These are phyloP conservation scores for Geotrichum klebahnii DNA, from an alignment of 1,139 yeast genomes.

Conservation along the genomic window DNA sequence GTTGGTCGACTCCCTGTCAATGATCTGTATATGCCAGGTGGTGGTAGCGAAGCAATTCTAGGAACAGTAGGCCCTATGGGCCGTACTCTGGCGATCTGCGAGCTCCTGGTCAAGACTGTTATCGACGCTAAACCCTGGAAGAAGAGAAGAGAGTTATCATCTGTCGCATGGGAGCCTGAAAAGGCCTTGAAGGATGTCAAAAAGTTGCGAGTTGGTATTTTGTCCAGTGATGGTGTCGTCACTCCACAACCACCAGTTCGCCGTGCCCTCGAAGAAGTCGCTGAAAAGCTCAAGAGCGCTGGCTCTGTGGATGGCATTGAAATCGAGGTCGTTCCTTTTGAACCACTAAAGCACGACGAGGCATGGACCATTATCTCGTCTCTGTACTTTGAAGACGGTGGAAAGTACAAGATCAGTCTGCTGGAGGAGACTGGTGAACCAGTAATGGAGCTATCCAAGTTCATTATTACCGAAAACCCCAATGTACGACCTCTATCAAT, in stretches of 20 bases:
- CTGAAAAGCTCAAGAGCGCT: constrained; percentile 32
- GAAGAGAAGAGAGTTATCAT: constrained; percentile 47
- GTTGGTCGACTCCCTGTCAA: constrained; percentile 45
- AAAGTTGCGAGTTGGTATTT: constrained; percentile 39
- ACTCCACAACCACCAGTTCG: constrained; percentile 51
- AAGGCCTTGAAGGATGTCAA: constrained; percentile 31
- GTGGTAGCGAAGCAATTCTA: constrained; percentile 46
- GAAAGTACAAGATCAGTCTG: constrained; percentile 38
- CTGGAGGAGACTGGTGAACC: constrained; percentile 49
- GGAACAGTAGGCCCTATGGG: constrained; percentile 47
- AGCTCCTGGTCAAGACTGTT: constrained; percentile 51
- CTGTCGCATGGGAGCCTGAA: constrained; percentile 49
- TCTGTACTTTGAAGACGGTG: constrained; percentile 51
- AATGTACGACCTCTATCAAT: constrained; percentile 29
- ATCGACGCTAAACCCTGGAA: constrained; percentile 56
- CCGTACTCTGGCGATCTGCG: constrained; percentile 52
- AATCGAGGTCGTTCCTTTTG: constrained; percentile 45
- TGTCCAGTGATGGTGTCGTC: constrained; percentile 38
- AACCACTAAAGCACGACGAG: constrained; percentile 40
- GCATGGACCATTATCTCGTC: constrained; percentile 42
- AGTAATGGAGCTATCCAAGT: constrained; percentile 31
- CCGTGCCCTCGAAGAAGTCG: constrained; percentile 42
- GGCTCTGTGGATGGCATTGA: constrained; percentile 27
- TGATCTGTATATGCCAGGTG: constrained; percentile 46
- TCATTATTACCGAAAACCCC: constrained; percentile 23